phyloP scores from a whole-genome alignment of 306 rosid genomes.

The Astragalus membranaceus region DNA sequence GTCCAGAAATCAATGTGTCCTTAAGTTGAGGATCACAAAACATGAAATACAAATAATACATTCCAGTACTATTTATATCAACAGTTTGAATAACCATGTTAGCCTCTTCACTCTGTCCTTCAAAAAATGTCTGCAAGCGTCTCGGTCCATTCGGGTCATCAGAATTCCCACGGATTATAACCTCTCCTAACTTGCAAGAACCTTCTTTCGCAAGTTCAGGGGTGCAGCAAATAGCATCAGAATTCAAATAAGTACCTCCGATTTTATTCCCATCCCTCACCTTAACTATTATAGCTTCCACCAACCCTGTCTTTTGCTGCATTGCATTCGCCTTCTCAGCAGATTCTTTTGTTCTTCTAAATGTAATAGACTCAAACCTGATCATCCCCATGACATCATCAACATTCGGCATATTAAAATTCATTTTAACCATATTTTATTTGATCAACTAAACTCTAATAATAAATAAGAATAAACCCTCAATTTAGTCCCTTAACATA shows the following conservation, averaged over 20 bases:
- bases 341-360: conserved; percentile 54
- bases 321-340: conserved; percentile 45
- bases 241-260: conserved; percentile 63
- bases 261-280: conserved; percentile 53
- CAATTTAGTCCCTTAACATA: not conserved
- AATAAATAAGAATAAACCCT: not conserved
- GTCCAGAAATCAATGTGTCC: conserved; percentile 50
- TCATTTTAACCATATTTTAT: not conserved
- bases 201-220: conserved; percentile 56
- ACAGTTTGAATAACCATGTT: conserved; percentile 46
- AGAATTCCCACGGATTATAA: conserved; percentile 47
- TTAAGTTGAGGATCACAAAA: conserved; percentile 71
- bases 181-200: conserved; percentile 73
- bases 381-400: conserved; percentile 12
- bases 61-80: conserved; percentile 57
- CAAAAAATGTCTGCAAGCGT: conserved; percentile 60
- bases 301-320: conserved; percentile 70
- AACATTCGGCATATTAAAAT: conserved; percentile 1
- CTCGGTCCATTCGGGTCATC: conserved; percentile 46
- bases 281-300: conserved; percentile 59
- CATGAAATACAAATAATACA: conserved; percentile 72
- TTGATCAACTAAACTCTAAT: not conserved
- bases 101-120: conserved; percentile 52
- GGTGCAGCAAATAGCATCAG: conserved; percentile 62
- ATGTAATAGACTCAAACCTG: conserved; percentile 65